Base-by-base conservation (phyloP, 768 basidiomycete genomes). In the Cystobasidium tubakii region DNA sequence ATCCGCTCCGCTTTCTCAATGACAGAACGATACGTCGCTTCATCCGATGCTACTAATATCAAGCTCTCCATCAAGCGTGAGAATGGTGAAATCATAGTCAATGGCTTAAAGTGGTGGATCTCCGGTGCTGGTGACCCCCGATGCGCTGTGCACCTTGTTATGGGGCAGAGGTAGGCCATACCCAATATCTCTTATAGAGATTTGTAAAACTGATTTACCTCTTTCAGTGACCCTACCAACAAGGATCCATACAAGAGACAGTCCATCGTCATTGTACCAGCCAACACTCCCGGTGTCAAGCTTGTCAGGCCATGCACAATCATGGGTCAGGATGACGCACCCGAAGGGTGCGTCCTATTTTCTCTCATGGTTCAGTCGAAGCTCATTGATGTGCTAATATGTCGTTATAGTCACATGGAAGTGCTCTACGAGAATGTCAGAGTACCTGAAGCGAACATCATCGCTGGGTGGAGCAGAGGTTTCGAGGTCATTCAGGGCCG, bases 91-190 rank as follows among this genome's bases (percentile, higher is more conserved):
- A 91, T 98, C 75, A 88, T 95, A 76, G 88, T 99, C 75, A 94
- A 90, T 78, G 96, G 94, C 0, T 92, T 93, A 82, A 99, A 99
- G 86, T 98, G 95, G 94, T 98, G 91, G 90, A 98, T 98, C 81
- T 93, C 91, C 33, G 94, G 94, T 63, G 95, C 94, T 7, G 93
- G 93, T 21, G 93, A 98, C 81, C 92, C 92, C 55, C 85, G 94
- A 75, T 90, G 89, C 75, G 87, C 86, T 73, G 77, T 98, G 13
- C 95, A 99, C 80, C 87, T 99, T 63, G 90, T 98, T 50, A 89
- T 99, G 85, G 95, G 93, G 66, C 91, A 92, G 84, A 76, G 57
- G 66, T 77, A 57, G 34, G 60, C 23, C 29, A 29, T 12, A 23
- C 19, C 36, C 39, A n/a, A n/a, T n/a, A n/a, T n/a, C n/a, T n/a